phyloP scores from a whole-genome alignment of 1,284 basidiomycete genomes.

The Papiliotrema fonsecae region DNA sequence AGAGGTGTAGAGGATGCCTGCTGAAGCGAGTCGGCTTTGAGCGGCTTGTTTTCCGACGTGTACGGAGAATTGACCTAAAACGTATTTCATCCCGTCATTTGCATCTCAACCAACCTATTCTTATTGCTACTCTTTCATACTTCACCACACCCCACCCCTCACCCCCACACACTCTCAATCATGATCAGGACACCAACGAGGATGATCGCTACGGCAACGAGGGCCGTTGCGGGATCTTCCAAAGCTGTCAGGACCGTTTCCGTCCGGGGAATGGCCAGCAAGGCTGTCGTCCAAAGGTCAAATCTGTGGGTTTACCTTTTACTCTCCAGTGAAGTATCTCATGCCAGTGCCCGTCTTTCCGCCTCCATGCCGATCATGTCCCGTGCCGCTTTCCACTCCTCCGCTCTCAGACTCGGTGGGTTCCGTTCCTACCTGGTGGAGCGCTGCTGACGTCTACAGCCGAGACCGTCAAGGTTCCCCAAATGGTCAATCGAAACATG shows the following conservation, averaged over 20 bases:
- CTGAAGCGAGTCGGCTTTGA: too few relatives aligned
- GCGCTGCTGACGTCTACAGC: slow-evolving; percentile 12
- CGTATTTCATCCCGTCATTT: too few relatives aligned
- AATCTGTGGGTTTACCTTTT: not conserved
- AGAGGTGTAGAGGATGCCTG: too few relatives aligned
- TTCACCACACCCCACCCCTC: too few relatives aligned
- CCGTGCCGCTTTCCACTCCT: slow-evolving; percentile 33
- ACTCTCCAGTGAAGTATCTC: not conserved
- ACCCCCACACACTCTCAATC: not conserved
- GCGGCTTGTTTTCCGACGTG: too few relatives aligned
- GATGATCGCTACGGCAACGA: not conserved
- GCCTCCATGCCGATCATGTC: not conserved
- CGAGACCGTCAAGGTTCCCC: slow-evolving; percentile 91
- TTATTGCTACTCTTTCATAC: too few relatives aligned
- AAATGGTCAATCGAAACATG: slow-evolving; percentile 59
- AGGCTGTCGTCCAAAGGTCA: not conserved
- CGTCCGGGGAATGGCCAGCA: not conserved
- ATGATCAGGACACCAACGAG: slow-evolving; percentile 4
- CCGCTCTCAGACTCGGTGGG: slow-evolving; percentile 33
- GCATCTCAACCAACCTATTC: too few relatives aligned
- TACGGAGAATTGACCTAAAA: too few relatives aligned
- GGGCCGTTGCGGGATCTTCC: not conserved
- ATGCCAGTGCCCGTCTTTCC: not conserved
- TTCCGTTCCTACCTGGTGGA: not conserved
- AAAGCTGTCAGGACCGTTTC: not conserved